Conservation (phyloP, 495 filamentous ascomycete species). For the Penicillium robsamsonii region DNA sequence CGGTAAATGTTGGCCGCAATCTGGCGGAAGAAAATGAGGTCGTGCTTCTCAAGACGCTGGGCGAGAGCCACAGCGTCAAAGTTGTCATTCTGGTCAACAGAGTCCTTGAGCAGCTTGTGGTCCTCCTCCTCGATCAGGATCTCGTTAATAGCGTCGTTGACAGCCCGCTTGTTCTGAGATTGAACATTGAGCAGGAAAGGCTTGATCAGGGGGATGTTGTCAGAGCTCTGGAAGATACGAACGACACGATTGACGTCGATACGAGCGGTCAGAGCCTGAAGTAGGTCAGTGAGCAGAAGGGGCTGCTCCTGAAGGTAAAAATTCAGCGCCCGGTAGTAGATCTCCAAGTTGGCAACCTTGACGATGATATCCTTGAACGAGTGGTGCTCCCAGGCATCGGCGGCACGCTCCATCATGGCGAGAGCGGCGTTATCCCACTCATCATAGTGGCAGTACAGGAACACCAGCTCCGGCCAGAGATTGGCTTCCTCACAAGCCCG, state of each 20-base stretch:
- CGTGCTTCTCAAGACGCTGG: slow-evolving; percentile 89
- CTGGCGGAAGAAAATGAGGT: slow-evolving; percentile 98
- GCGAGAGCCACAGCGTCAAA: slow-evolving; percentile 97
- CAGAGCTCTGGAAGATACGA: slow-evolving; percentile 95
- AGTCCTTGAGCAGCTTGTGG: slow-evolving; percentile 97
- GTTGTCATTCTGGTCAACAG: slow-evolving; percentile 98
- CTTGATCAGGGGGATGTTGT: slow-evolving; percentile 98
- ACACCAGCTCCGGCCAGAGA: slow-evolving; percentile 96
- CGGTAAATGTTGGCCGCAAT: slow-evolving; percentile 98
- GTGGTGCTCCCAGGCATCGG: slow-evolving; percentile 99
- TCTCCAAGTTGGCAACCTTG: slow-evolving; percentile 98
- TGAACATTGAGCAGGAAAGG: slow-evolving; percentile 98
- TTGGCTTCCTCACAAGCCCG: slow-evolving; percentile 92
- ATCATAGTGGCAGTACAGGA: slow-evolving; percentile 98
- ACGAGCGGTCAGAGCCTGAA: slow-evolving; percentile 84
- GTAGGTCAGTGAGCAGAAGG: slow-evolving; percentile 87
- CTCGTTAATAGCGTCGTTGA: slow-evolving; percentile 98
- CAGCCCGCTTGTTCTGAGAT: slow-evolving; percentile 92
- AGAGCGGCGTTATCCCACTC: slow-evolving; percentile 98
- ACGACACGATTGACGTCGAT: slow-evolving; percentile 99
- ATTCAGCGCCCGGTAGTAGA: slow-evolving; percentile 96
- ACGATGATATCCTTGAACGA: slow-evolving; percentile 99
- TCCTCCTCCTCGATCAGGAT: slow-evolving; percentile 98
- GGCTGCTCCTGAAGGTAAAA: slow-evolving; percentile 98
- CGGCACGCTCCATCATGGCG: slow-evolving; percentile 98